A percentile compares a stretch with the other conserved stretches of the same genome.
Conservation (phyloP, 306 rosid species). For the Pueraria montana region DNA sequence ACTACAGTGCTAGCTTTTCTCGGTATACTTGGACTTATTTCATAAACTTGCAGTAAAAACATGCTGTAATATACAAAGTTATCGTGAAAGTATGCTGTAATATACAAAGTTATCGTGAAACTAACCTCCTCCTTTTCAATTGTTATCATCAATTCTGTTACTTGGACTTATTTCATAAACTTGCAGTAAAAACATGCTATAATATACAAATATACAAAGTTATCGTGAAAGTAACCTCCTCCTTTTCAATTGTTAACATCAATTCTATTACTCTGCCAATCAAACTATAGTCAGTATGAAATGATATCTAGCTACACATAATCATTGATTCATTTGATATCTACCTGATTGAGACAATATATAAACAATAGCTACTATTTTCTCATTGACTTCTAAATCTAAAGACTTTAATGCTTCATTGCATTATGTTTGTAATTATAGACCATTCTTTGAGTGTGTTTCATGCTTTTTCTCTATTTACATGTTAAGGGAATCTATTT, state of each 20-base stretch:
- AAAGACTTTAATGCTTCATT: slow-evolving; percentile 5
- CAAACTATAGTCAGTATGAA: slow-evolving; percentile 16
- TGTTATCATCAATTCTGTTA: not conserved
- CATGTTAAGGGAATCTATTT: slow-evolving; percentile 1
- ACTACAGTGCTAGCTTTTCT: not conserved
- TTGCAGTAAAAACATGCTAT: not conserved
- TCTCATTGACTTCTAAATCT: not conserved
- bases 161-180: not conserved
- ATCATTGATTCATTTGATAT: not conserved
- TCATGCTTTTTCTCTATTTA: not conserved
- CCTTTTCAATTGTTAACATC: not conserved
- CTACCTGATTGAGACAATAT: not conserved
- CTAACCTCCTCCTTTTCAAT: not conserved
- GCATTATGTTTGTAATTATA: slow-evolving; percentile 3
- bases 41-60: not conserved
- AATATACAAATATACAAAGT: too few species aligned
- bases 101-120: too few species aligned
- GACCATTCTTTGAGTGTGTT: slow-evolving; percentile 3
- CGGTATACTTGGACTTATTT: not conserved
- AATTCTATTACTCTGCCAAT: not conserved
- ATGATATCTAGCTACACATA: not conserved
- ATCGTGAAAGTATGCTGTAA: not conserved
- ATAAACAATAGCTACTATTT: not conserved
- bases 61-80: not conserved
- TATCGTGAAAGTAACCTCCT: too few species aligned